Base-by-base conservation (phyloP, 257 asterid genomes). In the Nicotiana otophora region DNA sequence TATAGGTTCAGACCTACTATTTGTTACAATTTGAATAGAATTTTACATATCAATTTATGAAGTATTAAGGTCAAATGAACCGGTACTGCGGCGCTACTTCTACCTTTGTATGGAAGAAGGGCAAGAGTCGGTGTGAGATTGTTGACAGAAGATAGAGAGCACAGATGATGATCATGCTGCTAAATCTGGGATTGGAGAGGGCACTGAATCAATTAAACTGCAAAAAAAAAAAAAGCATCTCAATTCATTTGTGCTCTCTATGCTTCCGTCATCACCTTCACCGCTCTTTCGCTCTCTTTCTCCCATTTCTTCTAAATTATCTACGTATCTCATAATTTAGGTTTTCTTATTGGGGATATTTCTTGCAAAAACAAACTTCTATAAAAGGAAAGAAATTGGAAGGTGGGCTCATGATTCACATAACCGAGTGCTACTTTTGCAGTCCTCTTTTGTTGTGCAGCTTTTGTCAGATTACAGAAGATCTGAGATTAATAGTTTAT, bases 171-270 rank as follows among this genome's bases (percentile, higher is more conserved):
- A 85, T 28, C 67, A 85, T 90, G 77, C 77, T 90, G 89, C 90
- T 81, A 81, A 81, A 65, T 53, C 63, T 60, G 39, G 28, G 39
- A 48, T 82, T 68, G 57, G 57, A 70, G 16, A 39, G 9, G 28
- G 33, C 3, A 31, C 33, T 31, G 3, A 2, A 31, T 31, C 4
- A 12, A 63, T 80, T 15, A 31, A 76, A 14, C 42, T 66, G 16
- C 5, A 0, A 28, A 28, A 51, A 36, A 3, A 36, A 3, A 51
- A 36, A 36, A 60, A 79, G 93, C 93, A 89, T 91, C 87, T 89
- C 88, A 89, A 70, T 88, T 90, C 87, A 79, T 91, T 83, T 89
- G 94, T 91, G 94, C 94, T 91, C 94, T 89, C 92, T 91, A 86
- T 87, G 86, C 94, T 91, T 89, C 93, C 85, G 93, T 91, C 93